phyloP scores from a whole-genome alignment of 805 yeast genomes.

The Candida boidinii region DNA sequence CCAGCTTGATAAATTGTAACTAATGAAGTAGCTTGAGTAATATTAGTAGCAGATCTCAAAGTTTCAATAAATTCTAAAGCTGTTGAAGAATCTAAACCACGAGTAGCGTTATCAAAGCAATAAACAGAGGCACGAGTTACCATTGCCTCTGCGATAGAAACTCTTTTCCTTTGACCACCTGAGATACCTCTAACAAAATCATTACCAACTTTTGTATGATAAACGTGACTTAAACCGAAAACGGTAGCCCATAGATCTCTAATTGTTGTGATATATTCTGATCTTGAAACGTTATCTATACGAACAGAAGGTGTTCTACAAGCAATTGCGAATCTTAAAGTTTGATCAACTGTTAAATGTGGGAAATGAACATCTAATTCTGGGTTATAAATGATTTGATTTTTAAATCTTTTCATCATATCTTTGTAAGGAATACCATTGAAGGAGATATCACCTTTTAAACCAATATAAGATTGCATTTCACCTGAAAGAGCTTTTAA shows the following conservation, averaged over 20 bases:
- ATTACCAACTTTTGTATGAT: slow-evolving; percentile 55
- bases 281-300: slow-evolving; percentile 32
- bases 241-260: slow-evolving; percentile 45
- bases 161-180: slow-evolving; percentile 69
- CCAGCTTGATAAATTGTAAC: slow-evolving; percentile 65
- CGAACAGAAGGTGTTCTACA: slow-evolving; percentile 52
- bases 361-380: slow-evolving; percentile 53
- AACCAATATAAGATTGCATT: slow-evolving; percentile 26
- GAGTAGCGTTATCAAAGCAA: slow-evolving; percentile 63
- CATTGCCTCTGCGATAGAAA: slow-evolving; percentile 56
- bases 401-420: slow-evolving; percentile 35
- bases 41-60: slow-evolving; percentile 52
- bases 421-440: slow-evolving; percentile 39
- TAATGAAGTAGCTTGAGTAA: slow-evolving; percentile 47
- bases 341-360: slow-evolving; percentile 42
- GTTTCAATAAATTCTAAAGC: slow-evolving; percentile 59
- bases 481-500: slow-evolving; percentile 39
- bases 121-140: slow-evolving; percentile 45
- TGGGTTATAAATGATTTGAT: slow-evolving; percentile 43
- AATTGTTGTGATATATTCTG: slow-evolving; percentile 31
- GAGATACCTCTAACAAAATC: slow-evolving; percentile 63
- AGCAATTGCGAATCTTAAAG: slow-evolving; percentile 44
- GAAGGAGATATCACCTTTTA: slow-evolving; percentile 33
- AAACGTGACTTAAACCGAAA: slow-evolving; percentile 51
- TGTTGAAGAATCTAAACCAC: slow-evolving; percentile 67